Evolutionary conservation across 805 yeast species (phyloP), one percentile per base, ranked within the genome.

Genomic region (Wickerhamomyces rabaulensis): DNA sequence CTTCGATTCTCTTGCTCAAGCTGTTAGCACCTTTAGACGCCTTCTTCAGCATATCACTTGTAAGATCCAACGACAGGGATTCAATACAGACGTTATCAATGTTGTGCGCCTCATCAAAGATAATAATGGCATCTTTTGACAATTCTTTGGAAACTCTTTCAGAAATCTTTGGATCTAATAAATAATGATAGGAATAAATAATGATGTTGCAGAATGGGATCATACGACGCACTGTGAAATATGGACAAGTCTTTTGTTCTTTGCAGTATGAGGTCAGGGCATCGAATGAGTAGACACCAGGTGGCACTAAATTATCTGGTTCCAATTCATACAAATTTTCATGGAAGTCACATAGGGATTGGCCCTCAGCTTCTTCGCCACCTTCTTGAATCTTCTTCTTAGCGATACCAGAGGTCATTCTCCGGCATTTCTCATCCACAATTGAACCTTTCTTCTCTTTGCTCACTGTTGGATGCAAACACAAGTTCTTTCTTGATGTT

Each of bases 61-160:
- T 94, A 52, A 94, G 69, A 62, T 94, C 98, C 42, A 94, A 75
- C 6, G 97, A 88, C 38, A 94, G 67, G 0, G 98, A 87, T 65
- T 94, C 99, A 48, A 94, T 94, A 70, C 99, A 94, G 47, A 94
- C 99, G 73, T 94, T 94, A 74, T 94, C 99, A 47, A 94, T 94
- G 68, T 94, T 94, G 66, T 94, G 99, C 41, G 99, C 99, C 70
- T 94, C 99, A 69, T 94, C 99, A 62, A 94, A 94, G 36, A 94
- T 95, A 51, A 94, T 86, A 49, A 94, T 94, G 45, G 95, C 79
- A 60, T 94, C 98, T 55, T 90, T 88, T 17, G 96, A 87, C 43
- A 94, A 76, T 61, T 94, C 98, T 52, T 76, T 80, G 6, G 97
- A 90, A 19, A 94, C 99, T 51, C 99, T 74, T 53, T 90, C 97